Percentiles rank a stretch among this genome's conserved stretches.
Evolutionary conservation across 2,329 filamentous ascomycete genomes (phyloP).

Genomic region (Epichloe brachyelytri): DNA sequence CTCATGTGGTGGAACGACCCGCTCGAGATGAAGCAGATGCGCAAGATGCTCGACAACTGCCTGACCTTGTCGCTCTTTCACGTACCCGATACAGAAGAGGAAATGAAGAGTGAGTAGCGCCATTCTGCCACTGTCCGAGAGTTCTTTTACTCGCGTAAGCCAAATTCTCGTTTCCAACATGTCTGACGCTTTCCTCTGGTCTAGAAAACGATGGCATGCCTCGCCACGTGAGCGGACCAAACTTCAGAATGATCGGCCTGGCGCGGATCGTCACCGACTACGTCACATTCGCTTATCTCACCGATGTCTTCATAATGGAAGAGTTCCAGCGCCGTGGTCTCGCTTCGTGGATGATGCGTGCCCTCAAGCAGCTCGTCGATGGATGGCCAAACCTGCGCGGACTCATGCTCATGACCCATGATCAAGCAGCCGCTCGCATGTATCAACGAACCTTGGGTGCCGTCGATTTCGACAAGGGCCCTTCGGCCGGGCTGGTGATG

Average conservation of each 20-base stretch:
- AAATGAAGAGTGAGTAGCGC: constrained; percentile 23
- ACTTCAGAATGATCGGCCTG: constrained; percentile 26
- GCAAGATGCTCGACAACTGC: constrained; percentile 42
- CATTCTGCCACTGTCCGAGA: constrained; percentile 12
- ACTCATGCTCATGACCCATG: constrained; percentile 40
- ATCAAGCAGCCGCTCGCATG: constrained; percentile 25
- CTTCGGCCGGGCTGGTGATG: constrained; percentile 26
- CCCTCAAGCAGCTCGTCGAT: constrained; percentile 41
- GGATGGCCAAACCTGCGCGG: constrained; percentile 47
- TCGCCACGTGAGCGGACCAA: constrained; percentile 17
- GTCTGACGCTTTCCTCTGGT: background rate
- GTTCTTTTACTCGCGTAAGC: background rate
- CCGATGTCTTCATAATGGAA: constrained; percentile 53
- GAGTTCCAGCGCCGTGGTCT: constrained; percentile 49
- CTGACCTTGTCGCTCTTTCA: constrained; percentile 47
- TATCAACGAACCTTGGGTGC: constrained; percentile 36
- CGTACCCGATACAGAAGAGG: constrained; percentile 23
- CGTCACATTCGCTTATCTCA: constrained; percentile 53
- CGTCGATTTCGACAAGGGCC: constrained; percentile 29
- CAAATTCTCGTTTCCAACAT: background rate
- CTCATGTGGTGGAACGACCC: constrained; percentile 48
- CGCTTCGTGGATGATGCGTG: constrained; percentile 51
- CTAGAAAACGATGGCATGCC: constrained; percentile 20
- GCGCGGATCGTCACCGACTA: constrained; percentile 54
- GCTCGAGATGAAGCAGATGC: constrained; percentile 33